A percentile compares a stretch with the other conserved stretches of the same genome.
These are phyloP conservation scores for Huntiella moniliformis DNA, from an alignment of 2,329 filamentous ascomycete species.

Conservation along the genomic window DNA sequence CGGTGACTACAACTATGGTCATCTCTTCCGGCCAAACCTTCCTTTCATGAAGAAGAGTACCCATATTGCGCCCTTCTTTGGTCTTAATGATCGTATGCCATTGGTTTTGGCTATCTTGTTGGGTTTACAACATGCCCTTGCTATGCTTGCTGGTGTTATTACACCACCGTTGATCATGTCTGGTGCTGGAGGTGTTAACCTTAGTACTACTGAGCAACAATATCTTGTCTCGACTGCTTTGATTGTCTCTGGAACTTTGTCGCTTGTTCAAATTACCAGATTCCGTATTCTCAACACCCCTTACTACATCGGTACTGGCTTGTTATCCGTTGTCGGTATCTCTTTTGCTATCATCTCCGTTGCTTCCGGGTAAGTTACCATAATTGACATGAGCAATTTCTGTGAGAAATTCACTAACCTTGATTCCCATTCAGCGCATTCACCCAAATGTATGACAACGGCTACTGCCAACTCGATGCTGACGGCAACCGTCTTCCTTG, in stretches of 20 bases:
- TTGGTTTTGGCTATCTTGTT: slow-evolving; percentile 55
- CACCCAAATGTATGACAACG: slow-evolving; percentile 58
- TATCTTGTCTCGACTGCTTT: slow-evolving; percentile 65
- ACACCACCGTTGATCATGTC: slow-evolving; percentile 60
- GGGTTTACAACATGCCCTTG: slow-evolving; percentile 60
- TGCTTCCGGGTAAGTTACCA: slow-evolving; percentile 32
- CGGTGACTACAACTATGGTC: slow-evolving; percentile 77
- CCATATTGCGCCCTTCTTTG: slow-evolving; percentile 58
- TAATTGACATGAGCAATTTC: background rate
- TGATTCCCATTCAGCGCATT: slow-evolving; percentile 28
- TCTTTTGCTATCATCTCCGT: slow-evolving; percentile 62
- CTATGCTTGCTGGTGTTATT: slow-evolving; percentile 60
- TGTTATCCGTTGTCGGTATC: slow-evolving; percentile 63
- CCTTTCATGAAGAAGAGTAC: slow-evolving; percentile 55
- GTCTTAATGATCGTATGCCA: slow-evolving; percentile 62
- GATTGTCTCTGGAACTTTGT: slow-evolving; percentile 61
- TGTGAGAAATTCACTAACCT: background rate
- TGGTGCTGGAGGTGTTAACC: slow-evolving; percentile 41
- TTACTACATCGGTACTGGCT: slow-evolving; percentile 60
- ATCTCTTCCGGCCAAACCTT: slow-evolving; percentile 64
- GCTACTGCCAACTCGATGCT: slow-evolving; percentile 40
- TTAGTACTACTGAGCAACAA: slow-evolving; percentile 41
- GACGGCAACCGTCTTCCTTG: slow-evolving; percentile 53
- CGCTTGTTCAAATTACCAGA: slow-evolving; percentile 56
- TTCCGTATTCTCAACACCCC: slow-evolving; percentile 52